phyloP scores from a whole-genome alignment of 495 filamentous ascomycete genomes.

The Recurvomyces mirabilis region DNA sequence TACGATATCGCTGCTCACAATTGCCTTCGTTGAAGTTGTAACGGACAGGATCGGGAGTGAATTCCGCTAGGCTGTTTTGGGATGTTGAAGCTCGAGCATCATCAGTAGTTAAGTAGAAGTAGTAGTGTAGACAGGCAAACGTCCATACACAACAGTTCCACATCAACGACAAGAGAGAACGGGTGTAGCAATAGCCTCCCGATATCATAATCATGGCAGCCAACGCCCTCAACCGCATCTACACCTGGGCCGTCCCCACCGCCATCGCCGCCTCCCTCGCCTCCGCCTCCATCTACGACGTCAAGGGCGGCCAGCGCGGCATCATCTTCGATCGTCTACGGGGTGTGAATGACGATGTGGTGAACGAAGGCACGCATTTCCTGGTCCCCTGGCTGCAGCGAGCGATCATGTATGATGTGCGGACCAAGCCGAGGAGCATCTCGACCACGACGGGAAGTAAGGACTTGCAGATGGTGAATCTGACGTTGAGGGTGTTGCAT shows the following conservation, averaged over 20 bases:
- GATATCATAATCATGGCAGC: constrained; percentile 40
- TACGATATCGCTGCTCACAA: too few relatives aligned
- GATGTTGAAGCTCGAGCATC: too few relatives aligned
- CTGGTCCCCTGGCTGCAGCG: constrained; percentile 91
- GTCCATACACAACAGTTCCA: not conserved
- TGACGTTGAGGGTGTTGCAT: constrained; percentile 92
- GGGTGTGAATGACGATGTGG: constrained; percentile 83
- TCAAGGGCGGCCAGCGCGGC: constrained; percentile 4
- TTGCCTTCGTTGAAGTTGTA: too few relatives aligned
- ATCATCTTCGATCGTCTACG: constrained; percentile 92
- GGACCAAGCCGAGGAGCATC: constrained; percentile 93
- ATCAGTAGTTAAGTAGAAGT: too few relatives aligned
- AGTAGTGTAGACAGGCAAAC: too few relatives aligned
- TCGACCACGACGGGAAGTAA: constrained; percentile 97
- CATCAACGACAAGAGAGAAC: too few relatives aligned
- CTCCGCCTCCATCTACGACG: constrained; percentile 85
- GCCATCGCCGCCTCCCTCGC: constrained; percentile 49
- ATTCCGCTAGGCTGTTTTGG: too few relatives aligned
- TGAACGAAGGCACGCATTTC: constrained; percentile 97
- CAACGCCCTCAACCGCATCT: constrained; percentile 49
- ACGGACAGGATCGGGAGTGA: too few relatives aligned
- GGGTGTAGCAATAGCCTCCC: too few relatives aligned
- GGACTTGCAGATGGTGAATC: constrained; percentile 98
- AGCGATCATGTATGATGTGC: constrained; percentile 87
- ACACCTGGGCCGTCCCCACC: constrained; percentile 60